Evolutionary conservation across 192 early-diverging fungal genomes (phyloP), one percentile per base, ranked within the genome.

Genomic region (Phycomyces nitens): DNA sequence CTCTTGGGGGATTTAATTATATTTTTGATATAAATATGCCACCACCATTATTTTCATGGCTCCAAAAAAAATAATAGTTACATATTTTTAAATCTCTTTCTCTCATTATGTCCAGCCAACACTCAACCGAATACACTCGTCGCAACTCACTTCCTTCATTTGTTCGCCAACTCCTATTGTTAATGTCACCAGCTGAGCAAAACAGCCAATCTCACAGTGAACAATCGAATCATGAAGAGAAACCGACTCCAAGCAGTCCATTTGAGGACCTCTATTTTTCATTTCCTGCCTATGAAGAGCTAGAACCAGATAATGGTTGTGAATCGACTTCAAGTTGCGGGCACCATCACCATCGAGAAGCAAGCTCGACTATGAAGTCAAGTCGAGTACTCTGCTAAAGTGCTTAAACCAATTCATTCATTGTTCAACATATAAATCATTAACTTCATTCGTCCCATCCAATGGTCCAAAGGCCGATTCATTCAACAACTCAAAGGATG

Each of bases 221-320:
- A 11, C 44, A 47, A 47, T 47, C 44, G 18, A 47, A 11, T 11
- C 12, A 18, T 47, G 44, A 47, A 14, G 44, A 47, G 18, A 47
- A 56, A 34, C n/a, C 7, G 51, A 50, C 44, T 12, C 21, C 44
- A 62, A 62, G 49, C 29, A 62, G 60, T 62, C 60, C 60, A 18
- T 62, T 62, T 50, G 44, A 62, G 51, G 60, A 62, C 34, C 44
- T 62, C 10, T 62, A 62, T 22, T 62, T 62, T 52, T 62, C 60
- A 38, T 62, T 62, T 40, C 60, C 60, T 62, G 60, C 60, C 6
- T 62, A 50, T 38, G 60, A 62, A 11, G 60, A 62, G 11, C 44
- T 47, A 3, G 44, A 47, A 2, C 44, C 44, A 2, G 44, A 47
- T 14, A n/a, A 14, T 47, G 44, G 44, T 11, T 47, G 44, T 11